Percentiles rank a stretch among this genome's conserved stretches.
These are phyloP conservation scores for Guadua angustifolia DNA, from an alignment of 176 grass and related monocot genomes.

Conservation along the genomic window DNA sequence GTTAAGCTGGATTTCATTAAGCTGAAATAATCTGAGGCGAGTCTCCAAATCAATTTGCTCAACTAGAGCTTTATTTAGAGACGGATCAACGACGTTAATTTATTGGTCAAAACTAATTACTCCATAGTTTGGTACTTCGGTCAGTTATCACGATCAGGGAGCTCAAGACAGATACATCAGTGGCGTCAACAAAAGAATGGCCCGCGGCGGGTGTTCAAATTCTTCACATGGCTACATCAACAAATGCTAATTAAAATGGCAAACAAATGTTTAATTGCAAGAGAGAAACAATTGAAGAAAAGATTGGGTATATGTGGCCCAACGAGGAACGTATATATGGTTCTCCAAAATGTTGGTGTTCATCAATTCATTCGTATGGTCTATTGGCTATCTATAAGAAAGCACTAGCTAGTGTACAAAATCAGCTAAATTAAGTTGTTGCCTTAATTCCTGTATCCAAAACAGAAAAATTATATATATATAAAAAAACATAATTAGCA, in stretches of 20 bases:
- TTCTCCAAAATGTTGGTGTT: background rate
- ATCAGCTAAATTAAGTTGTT: too few relatives aligned
- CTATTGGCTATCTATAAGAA: background rate
- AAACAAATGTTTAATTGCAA: background rate
- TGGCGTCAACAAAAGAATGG: background rate
- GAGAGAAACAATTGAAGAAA: background rate
- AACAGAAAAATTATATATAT: too few relatives aligned
- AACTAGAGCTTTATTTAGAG: background rate
- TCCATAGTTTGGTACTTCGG: background rate
- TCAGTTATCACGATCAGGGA: slow-evolving; percentile 35
- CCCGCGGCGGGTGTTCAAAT: background rate
- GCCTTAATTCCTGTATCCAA: too few relatives aligned
- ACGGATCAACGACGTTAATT: background rate
- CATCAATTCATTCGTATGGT: background rate
- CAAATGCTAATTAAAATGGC: slow-evolving; percentile 3
- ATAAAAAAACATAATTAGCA: too few relatives aligned
- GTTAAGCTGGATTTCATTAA: too few relatives aligned
- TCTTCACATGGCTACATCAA: slow-evolving; percentile 3
- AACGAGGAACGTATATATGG: slow-evolving; percentile 33
- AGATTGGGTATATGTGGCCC: background rate
- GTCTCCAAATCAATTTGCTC: slow-evolving; percentile 6
- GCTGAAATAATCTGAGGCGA: background rate
- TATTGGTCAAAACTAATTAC: slow-evolving; percentile 29
- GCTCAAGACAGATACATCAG: slow-evolving; percentile 25
- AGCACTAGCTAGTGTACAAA: too few relatives aligned